Conservation (phyloP, 2,329 filamentous ascomycete genomes). For the Huntiella omanensis region DNA sequence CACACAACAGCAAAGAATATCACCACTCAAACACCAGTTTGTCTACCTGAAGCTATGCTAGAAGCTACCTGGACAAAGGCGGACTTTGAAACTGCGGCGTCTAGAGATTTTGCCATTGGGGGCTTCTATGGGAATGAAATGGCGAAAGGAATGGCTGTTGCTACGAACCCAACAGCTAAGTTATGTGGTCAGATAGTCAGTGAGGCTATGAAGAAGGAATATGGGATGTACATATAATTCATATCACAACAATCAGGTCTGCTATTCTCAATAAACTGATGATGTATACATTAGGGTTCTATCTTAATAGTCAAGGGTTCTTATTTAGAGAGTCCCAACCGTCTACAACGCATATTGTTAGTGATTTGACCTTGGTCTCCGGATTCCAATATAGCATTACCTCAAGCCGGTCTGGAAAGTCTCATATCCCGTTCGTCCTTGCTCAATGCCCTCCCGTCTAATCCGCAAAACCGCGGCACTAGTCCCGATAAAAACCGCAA, state of each 20-base stretch:
- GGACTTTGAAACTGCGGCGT: conserved; percentile 43
- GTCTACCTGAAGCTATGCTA: conserved; percentile 22
- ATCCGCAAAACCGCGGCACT: conserved; percentile 36
- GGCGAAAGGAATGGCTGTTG: conserved; percentile 43
- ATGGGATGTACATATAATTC: conserved; percentile 14
- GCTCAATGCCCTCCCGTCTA: conserved; percentile 40
- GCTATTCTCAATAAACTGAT: no score
- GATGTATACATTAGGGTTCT: background rate
- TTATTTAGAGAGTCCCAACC: conserved; percentile 12
- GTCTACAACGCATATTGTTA: conserved; percentile 12
- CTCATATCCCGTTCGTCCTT: conserved; percentile 32
- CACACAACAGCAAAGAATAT: conserved; percentile 36
- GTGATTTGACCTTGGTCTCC: background rate
- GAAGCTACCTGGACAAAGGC: conserved; percentile 32
- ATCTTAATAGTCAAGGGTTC: background rate
- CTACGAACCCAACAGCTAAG: conserved; percentile 49
- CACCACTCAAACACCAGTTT: conserved; percentile 15
- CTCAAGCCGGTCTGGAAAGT: conserved; percentile 28
- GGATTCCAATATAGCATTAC: conserved; percentile 14
- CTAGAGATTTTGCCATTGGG: conserved; percentile 42
- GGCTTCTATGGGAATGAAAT: conserved; percentile 47
- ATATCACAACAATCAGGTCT: background rate
- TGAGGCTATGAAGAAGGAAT: conserved; percentile 52
- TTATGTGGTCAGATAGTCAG: conserved; percentile 50
- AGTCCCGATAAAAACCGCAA: conserved; percentile 36